phyloP scores from a whole-genome alignment of 306 rosid species.

The Mucuna pruriens region DNA sequence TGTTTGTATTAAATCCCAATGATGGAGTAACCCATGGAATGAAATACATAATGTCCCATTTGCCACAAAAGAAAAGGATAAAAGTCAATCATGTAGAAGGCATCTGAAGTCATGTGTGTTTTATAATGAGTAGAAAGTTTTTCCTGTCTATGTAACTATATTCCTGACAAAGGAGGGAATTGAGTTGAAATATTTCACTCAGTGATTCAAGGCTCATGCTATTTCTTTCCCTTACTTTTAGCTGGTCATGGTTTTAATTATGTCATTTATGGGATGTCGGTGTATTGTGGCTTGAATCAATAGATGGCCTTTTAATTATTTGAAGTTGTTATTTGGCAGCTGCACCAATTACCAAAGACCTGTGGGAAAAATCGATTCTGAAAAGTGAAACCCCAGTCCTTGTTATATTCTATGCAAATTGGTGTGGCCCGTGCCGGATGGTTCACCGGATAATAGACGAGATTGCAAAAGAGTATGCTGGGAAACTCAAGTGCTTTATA shows the following conservation, averaged over 20 bases:
- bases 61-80: not conserved
- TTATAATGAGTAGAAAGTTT: slow-evolving; percentile 1
- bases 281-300: slow-evolving; percentile 11
- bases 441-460: slow-evolving; percentile 87
- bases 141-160: not conserved
- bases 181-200: slow-evolving; percentile 13
- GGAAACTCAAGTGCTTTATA: slow-evolving; percentile 73
- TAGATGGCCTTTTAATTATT: slow-evolving; percentile 31
- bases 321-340: slow-evolving; percentile 58
- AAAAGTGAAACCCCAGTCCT: slow-evolving; percentile 78
- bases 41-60: slow-evolving; percentile 2
- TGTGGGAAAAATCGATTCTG: slow-evolving; percentile 70
- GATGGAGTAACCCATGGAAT: not conserved
- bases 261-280: slow-evolving; percentile 18
- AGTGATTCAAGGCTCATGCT: not conserved
- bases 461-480: slow-evolving; percentile 70
- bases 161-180: not conserved
- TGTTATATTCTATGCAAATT: slow-evolving; percentile 85
- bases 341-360: slow-evolving; percentile 60
- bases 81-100: not conserved
- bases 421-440: slow-evolving; percentile 99
- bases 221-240: not conserved
- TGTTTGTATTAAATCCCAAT: slow-evolving; percentile 21
- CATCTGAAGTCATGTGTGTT: not conserved
- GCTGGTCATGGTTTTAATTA: slow-evolving; percentile 4